These are phyloP conservation scores for Saccharomyces hybrid DNA, from an alignment of 1,139 yeast species.

Conservation along the genomic window DNA sequence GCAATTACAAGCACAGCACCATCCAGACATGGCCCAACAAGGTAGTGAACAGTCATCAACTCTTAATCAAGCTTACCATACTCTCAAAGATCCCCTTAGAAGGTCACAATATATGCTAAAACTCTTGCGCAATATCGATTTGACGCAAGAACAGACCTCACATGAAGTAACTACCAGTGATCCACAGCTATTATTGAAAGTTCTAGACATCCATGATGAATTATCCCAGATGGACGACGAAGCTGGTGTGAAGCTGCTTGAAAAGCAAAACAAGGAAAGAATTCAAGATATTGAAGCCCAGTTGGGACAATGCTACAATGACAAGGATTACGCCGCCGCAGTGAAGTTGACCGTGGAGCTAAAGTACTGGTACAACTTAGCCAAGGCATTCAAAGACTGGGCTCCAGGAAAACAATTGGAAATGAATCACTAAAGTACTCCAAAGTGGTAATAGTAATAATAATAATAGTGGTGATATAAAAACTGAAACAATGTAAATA, in stretches of 20 bases:
- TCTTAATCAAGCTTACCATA: slow-evolving; percentile 69
- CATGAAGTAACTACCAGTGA: slow-evolving; percentile 34
- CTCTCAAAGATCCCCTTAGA: slow-evolving; percentile 58
- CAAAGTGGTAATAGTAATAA: background rate
- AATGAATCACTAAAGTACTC: slow-evolving; percentile 43
- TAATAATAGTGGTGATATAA: background rate
- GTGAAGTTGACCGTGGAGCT: slow-evolving; percentile 61
- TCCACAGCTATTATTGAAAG: slow-evolving; percentile 58
- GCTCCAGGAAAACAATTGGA: slow-evolving; percentile 61
- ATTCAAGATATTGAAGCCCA: slow-evolving; percentile 37
- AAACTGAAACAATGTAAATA: background rate
- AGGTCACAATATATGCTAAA: slow-evolving; percentile 55
- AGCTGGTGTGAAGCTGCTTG: slow-evolving; percentile 47
- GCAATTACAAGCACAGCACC: slow-evolving; percentile 59
- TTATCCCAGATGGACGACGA: slow-evolving; percentile 56
- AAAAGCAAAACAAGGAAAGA: slow-evolving; percentile 47
- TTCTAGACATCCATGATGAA: slow-evolving; percentile 73
- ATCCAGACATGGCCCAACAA: slow-evolving; percentile 57
- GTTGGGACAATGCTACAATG: slow-evolving; percentile 31
- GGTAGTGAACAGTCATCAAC: slow-evolving; percentile 34
- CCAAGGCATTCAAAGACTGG: slow-evolving; percentile 69
- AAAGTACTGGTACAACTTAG: slow-evolving; percentile 80
- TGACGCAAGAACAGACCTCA: slow-evolving; percentile 34
- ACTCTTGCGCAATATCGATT: slow-evolving; percentile 37
- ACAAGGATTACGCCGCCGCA: slow-evolving; percentile 39